Evolutionary conservation across 2,329 filamentous ascomycete genomes (phyloP).

Genomic region (Alternaria metachromatica): DNA sequence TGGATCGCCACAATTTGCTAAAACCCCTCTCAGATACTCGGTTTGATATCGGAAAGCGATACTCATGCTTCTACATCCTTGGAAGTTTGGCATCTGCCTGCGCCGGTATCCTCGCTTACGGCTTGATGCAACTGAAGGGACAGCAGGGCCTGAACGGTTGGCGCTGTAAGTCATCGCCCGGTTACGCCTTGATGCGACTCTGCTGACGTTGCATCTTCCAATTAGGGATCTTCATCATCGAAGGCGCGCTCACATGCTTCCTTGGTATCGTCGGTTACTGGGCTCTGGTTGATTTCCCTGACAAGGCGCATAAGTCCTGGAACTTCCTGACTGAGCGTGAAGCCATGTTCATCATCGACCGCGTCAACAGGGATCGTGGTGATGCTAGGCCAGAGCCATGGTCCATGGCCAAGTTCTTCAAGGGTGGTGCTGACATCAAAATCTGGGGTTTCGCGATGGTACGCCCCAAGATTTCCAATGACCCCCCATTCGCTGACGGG

Average conservation of each 20-base stretch:
- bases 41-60: conserved; percentile 74
- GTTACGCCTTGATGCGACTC: conserved; percentile 12
- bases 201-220: conserved; percentile 42
- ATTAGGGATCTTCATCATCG: conserved; percentile 54
- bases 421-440: conserved; percentile 57
- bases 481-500: conserved; percentile 16
- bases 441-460: conserved; percentile 61
- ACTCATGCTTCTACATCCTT: conserved; percentile 72
- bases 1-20: neutral
- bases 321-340: conserved; percentile 57
- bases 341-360: conserved; percentile 57
- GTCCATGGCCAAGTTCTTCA: conserved; percentile 56
- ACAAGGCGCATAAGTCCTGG: conserved; percentile 51
- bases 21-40: conserved; percentile 41
- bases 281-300: conserved; percentile 55
- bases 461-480: neutral
- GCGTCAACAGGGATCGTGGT: conserved; percentile 60
- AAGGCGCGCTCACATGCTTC: conserved; percentile 50
- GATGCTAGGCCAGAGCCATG: conserved; percentile 60
- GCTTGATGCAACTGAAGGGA: conserved; percentile 70
- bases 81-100: conserved; percentile 71
- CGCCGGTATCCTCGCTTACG: conserved; percentile 73
- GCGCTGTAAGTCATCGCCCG: conserved; percentile 40
- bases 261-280: conserved; percentile 52
- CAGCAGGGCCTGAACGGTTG: conserved; percentile 55